phyloP scores from a whole-genome alignment of 179 eudicot genomes.

The Silene vulgaris region DNA sequence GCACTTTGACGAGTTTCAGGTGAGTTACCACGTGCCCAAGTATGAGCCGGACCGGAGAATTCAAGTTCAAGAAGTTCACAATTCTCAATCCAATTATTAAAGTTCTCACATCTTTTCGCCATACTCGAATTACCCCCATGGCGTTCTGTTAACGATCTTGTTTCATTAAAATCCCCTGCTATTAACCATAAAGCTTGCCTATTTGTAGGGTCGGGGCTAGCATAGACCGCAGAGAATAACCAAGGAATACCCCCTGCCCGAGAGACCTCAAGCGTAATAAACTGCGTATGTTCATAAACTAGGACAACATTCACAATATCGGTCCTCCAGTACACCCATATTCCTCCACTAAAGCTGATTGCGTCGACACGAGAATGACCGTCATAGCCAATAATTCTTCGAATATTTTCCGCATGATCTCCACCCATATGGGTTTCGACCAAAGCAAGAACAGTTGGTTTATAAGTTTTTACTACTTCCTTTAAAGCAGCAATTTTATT shows the following conservation, averaged over 20 bases:
- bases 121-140: not conserved
- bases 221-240: not conserved
- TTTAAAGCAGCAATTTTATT: not conserved
- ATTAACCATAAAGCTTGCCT: not conserved
- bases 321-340: not conserved
- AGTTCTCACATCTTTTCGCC: not conserved
- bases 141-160: not conserved
- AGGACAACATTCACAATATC: not conserved
- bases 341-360: not conserved
- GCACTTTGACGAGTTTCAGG: not conserved
- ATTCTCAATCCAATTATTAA: not conserved
- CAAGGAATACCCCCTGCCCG: not conserved
- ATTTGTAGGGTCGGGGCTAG: not conserved
- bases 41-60: not conserved
- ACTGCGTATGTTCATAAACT: not conserved
- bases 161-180: not conserved
- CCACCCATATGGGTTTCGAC: not conserved
- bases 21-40: not conserved
- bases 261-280: not conserved
- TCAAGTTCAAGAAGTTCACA: not conserved
- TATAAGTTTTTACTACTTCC: not conserved
- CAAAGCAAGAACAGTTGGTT: not conserved
- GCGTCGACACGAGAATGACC: not conserved
- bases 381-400: not conserved
- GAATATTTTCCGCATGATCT: not conserved